Evolutionary conservation across 345 rosid species (phyloP), one percentile per base, ranked within the genome.

Genomic region (Capsella bursapastoris): DNA sequence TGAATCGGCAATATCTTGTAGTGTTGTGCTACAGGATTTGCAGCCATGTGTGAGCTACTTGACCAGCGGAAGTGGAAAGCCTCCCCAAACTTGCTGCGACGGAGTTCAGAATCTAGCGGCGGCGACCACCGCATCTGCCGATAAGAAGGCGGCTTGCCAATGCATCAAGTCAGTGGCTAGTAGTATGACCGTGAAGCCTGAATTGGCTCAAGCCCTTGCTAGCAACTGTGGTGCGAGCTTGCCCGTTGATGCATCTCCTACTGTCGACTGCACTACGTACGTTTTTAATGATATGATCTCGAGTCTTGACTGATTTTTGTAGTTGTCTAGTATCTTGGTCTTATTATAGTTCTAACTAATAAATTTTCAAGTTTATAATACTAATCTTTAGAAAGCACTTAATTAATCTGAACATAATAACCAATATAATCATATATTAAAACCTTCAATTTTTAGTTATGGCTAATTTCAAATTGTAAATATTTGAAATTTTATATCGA

Each of bases 31-130:
- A 27, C 81, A 82, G 51, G 86, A 87, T 83, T 80, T 91, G 82
- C 85, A 82, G 57, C 97, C 97, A 11, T 89, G 95, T 40, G 79
- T 86, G 67, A 81, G 48, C 56, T 91, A 91, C 79, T 83, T 91
- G 8, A 64, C 56, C 40, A 87, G 78, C 0, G 97, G 97, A 43
- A 76, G 71, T 1, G 92, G 95, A 41, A 63, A 58, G 10, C 97
- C 97, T 2, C 95, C 97, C 0, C 4, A 83, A 0, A 69, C 79
- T 8, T 91, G 92, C 50, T 91, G 97, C 44, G 41, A 79, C 0
- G 97, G 97, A 44, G 91, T 80, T 29, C 27, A 61, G 2, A 63
- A 83, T 8, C 86, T 87, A 27, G 84, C 85, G 8, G 68, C 82
- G 0, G 83, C 90, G 0, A 86, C 90, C 3, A 35, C 86, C 11